phyloP scores from a whole-genome alignment of 2,329 filamentous ascomycete genomes.

The Calonectria ilicicola region DNA sequence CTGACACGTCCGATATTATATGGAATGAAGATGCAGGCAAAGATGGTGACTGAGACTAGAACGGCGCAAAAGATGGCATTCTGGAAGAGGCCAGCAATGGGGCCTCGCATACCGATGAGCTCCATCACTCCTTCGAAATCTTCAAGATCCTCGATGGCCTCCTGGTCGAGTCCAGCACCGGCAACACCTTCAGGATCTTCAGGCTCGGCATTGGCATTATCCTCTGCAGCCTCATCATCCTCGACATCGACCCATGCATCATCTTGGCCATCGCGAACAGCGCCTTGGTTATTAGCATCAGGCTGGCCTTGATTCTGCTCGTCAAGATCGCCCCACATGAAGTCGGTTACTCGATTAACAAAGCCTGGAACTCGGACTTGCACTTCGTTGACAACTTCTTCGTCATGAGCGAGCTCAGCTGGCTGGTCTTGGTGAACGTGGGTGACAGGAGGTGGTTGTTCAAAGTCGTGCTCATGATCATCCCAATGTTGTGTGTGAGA shows the following conservation, averaged over 20 bases:
- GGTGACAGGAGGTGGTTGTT: not conserved
- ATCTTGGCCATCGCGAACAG: conserved; percentile 60
- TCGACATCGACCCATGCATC: conserved; percentile 55
- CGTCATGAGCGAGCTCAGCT: conserved; percentile 14
- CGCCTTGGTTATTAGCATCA: conserved; percentile 53
- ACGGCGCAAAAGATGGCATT: conserved; percentile 96
- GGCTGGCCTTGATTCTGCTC: conserved; percentile 44
- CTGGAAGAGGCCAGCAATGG: conserved; percentile 88
- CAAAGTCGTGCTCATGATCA: not conserved
- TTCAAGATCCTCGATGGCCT: conserved; percentile 86
- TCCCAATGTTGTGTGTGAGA: not conserved
- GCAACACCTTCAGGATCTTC: conserved; percentile 74
- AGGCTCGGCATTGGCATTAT: conserved; percentile 45
- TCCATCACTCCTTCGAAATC: conserved; percentile 97
- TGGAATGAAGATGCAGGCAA: conserved; percentile 87
- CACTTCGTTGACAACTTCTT: conserved; percentile 27
- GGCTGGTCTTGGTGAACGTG: conserved; percentile 24
- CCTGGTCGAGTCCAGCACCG: conserved; percentile 77
- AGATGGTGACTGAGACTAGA: conserved; percentile 87
- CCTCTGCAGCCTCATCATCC: conserved; percentile 33
- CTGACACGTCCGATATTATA: conserved; percentile 92
- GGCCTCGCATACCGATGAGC: conserved; percentile 95
- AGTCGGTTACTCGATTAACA: conserved; percentile 61
- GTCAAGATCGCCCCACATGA: conserved; percentile 72
- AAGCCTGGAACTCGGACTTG: conserved; percentile 38